phyloP scores from a whole-genome alignment of 768 basidiomycete species.

The Boletus edulis region DNA sequence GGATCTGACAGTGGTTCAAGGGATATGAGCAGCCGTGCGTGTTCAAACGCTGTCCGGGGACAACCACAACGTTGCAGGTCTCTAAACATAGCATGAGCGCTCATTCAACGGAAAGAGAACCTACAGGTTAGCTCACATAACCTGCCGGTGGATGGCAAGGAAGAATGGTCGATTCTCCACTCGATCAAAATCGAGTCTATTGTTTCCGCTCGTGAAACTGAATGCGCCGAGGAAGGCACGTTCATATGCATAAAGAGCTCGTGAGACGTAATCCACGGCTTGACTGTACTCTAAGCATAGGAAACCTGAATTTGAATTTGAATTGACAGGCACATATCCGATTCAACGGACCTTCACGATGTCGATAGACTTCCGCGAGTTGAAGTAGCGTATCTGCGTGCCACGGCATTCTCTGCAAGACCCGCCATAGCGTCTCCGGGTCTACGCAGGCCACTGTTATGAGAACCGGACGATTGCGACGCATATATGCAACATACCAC shows the following conservation, averaged over 20 bases:
- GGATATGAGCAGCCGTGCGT: conserved; percentile 78
- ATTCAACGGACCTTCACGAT: conserved; percentile 73
- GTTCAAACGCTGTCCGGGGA: conserved; percentile 87
- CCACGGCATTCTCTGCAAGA: conserved; percentile 80
- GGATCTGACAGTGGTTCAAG: conserved; percentile 89
- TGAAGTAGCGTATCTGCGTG: conserved; percentile 80
- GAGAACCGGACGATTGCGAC: not conserved
- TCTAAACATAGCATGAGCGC: conserved; percentile 35
- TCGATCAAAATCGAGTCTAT: conserved; percentile 83
- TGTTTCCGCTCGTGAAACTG: conserved; percentile 76
- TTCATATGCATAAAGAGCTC: conserved; percentile 93
- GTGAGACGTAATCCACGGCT: conserved; percentile 85
- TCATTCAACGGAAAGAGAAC: not conserved
- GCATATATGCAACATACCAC: conserved; percentile 51
- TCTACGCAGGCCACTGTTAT: conserved; percentile 40
- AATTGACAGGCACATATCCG: not conserved
- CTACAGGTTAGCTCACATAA: conserved; percentile 52
- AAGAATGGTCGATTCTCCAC: conserved; percentile 95
- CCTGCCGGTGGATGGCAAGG: conserved; percentile 80
- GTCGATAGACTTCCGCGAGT: conserved; percentile 40
- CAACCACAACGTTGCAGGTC: conserved; percentile 89
- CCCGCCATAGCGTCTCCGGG: conserved; percentile 72
- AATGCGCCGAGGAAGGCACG: conserved; percentile 85
- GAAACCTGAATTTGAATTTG: not conserved
- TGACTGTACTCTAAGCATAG: conserved; percentile 64